A percentile compares a stretch with the other conserved stretches of the same genome.
Conservation (phyloP, 1,139 yeast genomes). For the Debaryomyces psychrophilus region DNA sequence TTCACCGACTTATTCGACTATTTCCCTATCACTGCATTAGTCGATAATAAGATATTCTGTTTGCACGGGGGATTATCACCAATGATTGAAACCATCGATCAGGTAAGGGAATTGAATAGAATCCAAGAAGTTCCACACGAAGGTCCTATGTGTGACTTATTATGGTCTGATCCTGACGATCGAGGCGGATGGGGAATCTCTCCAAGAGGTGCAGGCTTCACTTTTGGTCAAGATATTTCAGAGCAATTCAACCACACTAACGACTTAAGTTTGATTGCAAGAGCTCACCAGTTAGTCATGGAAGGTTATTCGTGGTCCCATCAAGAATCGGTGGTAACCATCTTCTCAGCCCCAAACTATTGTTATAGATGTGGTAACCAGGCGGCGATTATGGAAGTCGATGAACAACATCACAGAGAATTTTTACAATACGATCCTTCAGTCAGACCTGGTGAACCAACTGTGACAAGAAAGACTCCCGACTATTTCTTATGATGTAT, state of each 20-base stretch:
- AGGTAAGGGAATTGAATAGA: constrained; percentile 82
- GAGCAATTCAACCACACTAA: constrained; percentile 83
- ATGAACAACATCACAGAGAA: constrained; percentile 86
- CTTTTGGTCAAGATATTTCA: constrained; percentile 55
- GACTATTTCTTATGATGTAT: constrained; percentile 74
- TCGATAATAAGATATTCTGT: constrained; percentile 88
- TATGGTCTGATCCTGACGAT: constrained; percentile 98
- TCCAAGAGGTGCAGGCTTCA: constrained; percentile 98
- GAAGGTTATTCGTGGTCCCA: constrained; percentile 87
- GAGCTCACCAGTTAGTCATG: constrained; percentile 98
- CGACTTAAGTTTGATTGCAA: constrained; percentile 82
- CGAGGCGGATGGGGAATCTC: constrained; percentile 96
- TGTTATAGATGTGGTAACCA: constrained; percentile 98
- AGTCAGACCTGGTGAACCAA: constrained; percentile 94
- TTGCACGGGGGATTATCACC: constrained; percentile 98
- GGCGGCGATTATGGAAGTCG: constrained; percentile 99
- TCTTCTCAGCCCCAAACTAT: constrained; percentile 97
- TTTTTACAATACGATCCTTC: constrained; percentile 93
- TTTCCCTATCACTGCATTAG: constrained; percentile 90
- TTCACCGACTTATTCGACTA: constrained; percentile 84
- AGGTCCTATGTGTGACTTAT: constrained; percentile 97
- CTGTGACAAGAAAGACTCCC: constrained; percentile 92
- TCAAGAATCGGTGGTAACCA: constrained; percentile 90
- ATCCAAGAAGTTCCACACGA: constrained; percentile 98
- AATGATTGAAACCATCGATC: constrained; percentile 85